Evolutionary conservation across 345 rosid genomes (phyloP), one percentile per base, ranked within the genome.

Genomic region (Conringia planisiliqua): DNA sequence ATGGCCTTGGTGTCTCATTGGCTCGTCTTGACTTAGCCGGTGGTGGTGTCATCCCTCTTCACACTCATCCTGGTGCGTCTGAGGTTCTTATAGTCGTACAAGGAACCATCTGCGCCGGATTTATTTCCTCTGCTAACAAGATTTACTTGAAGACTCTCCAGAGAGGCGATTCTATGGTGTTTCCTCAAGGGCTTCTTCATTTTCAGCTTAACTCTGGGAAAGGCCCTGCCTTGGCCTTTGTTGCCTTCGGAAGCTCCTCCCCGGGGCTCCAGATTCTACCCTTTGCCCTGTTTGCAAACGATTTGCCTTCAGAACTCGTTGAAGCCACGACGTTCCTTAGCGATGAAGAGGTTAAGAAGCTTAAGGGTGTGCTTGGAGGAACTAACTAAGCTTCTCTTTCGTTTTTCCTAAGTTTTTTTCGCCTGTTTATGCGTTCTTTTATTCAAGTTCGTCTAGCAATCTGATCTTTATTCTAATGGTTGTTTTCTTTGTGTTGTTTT

Each of bases 351-450:
- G 83, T 93, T 47, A 90, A 89, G 90, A 93, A 88, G 85, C 93
- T 93, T 39, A 93, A 93, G 82, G 85, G 81, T 40, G 86, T 93
- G 52, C 95, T 93, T 75, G 98, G 98, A 27, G 98, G 98, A 70
- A 90, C 85, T 20, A 78, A 81, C 47, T 92, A 79, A 82, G 71
- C 35, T 54, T 11, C 56, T 12, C 44, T 66, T 39, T 48, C 7
- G 48, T 59, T 52, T 20, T 26, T 40, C 50, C 8, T 2, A 16
- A 16, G 43, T 40, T 30, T 33, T 47, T 59, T 17, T 8, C 22
- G 17, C n/a, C 57, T 50, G 66, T 44, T 65, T 33, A 8, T 17
- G 68, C 1, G 17, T 4, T n/a, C 48, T 75, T 50, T 16, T 60
- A 39, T 75, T 51, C 32, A 50, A 75, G 74, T 68, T 62, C 4